phyloP scores from a whole-genome alignment of 345 rosid genomes.

The Mercurialis annua region DNA sequence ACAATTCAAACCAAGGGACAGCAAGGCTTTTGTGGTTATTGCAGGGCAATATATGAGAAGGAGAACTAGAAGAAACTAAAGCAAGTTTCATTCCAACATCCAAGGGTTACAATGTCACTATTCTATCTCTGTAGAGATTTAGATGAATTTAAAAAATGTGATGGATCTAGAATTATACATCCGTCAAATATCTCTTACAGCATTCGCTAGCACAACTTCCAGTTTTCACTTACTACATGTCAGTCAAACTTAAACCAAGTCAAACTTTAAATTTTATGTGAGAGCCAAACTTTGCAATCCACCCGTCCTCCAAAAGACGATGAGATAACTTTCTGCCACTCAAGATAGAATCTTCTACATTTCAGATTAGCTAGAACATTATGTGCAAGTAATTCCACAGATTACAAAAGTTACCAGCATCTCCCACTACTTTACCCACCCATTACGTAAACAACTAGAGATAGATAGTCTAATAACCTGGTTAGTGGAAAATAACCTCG shows the following conservation, averaged over 20 bases:
- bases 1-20: slow-evolving; percentile 5
- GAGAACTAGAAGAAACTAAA: not conserved
- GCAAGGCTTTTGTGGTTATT: not conserved
- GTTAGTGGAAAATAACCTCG: not conserved
- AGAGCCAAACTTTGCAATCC: not conserved
- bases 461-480: not conserved
- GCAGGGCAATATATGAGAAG: not conserved
- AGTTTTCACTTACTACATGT: slow-evolving; percentile 1
- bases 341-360: not conserved
- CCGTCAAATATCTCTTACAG: slow-evolving; percentile 5
- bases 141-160: slow-evolving; percentile 8
- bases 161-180: not conserved
- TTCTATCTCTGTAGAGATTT: slow-evolving; percentile 11
- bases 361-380: not conserved
- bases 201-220: slow-evolving; percentile 5
- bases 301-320: slow-evolving; percentile 4
- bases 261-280: slow-evolving; percentile 4
- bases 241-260: slow-evolving; percentile 16
- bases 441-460: not conserved
- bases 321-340: slow-evolving; percentile 5
- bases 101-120: not conserved
- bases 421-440: too few relatives aligned
- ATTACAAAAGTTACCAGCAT: not conserved
- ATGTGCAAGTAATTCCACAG: not conserved
- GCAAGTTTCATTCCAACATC: not conserved